Evolutionary conservation across 257 asterid genomes (phyloP).

Genomic region (Solanum dulcamara): DNA sequence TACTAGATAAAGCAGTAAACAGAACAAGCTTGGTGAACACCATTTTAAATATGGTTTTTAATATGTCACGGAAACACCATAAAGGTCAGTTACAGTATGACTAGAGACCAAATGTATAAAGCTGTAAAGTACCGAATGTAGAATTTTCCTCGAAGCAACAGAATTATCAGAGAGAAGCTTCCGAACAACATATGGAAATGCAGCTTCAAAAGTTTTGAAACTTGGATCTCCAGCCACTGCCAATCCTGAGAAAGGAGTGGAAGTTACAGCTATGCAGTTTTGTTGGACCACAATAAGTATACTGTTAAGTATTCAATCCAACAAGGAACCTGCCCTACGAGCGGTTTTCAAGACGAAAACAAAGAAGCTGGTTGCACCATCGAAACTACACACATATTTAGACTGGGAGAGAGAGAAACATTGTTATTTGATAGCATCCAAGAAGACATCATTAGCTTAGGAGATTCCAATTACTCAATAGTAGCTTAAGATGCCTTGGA

Average conservation of each 20-base stretch:
- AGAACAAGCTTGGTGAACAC: not conserved
- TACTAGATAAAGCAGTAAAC: not conserved
- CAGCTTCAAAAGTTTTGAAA: constrained; percentile 91
- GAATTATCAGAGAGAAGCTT: constrained; percentile 92
- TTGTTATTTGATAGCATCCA: not conserved
- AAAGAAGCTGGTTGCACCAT: not conserved
- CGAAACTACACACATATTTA: not conserved
- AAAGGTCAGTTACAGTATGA: not conserved
- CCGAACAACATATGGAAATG: constrained; percentile 84
- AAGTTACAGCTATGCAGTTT: not conserved
- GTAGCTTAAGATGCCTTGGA: not conserved
- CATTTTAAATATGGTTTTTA: not conserved
- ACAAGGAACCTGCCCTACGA: not conserved
- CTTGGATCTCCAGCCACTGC: constrained; percentile 91
- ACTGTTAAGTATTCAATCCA: not conserved
- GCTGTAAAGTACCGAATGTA: constrained; percentile 53
- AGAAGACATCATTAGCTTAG: not conserved
- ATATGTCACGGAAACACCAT: not conserved
- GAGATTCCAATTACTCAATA: not conserved
- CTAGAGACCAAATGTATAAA: not conserved
- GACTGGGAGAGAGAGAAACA: not conserved
- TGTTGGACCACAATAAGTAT: not conserved
- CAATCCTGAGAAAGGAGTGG: constrained; percentile 40
- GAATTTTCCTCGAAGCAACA: constrained; percentile 52
- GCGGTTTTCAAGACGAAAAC: not conserved